phyloP scores from a whole-genome alignment of 352 stramenopile species.

The Globisporangium parvum region DNA sequence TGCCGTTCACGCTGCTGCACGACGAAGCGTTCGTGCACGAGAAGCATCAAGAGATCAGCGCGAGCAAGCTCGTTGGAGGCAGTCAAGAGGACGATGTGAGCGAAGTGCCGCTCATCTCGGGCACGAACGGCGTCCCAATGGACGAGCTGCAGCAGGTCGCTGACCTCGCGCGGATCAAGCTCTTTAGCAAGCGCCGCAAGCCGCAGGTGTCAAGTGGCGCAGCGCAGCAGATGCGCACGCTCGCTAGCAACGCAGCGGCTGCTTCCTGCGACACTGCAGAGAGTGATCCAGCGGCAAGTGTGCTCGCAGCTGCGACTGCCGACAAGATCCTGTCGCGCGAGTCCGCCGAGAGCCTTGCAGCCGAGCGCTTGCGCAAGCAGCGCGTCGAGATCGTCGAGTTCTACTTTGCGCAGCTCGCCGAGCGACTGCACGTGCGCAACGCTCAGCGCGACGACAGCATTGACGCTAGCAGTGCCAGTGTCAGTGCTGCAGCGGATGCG shows the following conservation, averaged over 20 bases:
- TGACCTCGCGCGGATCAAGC: constrained; percentile 46
- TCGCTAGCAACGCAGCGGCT: neutral
- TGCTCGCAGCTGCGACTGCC: constrained; percentile 25
- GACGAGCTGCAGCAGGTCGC: constrained; percentile 56
- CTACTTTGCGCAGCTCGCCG: constrained; percentile 30
- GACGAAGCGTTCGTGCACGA: constrained; percentile 64
- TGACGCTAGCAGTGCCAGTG: neutral
- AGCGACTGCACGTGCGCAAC: neutral
- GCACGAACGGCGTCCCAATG: constrained; percentile 41
- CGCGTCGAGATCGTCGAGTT: constrained; percentile 32
- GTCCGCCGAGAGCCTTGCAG: constrained; percentile 25
- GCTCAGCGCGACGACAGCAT: neutral
- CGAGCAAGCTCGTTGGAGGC: neutral
- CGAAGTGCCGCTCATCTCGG: constrained; percentile 20
- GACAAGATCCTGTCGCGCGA: constrained; percentile 36
- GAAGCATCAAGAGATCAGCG: constrained; percentile 46
- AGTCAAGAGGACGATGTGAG: constrained; percentile 15
- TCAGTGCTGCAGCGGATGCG: neutral
- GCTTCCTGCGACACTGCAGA: constrained; percentile 3
- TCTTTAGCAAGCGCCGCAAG: constrained; percentile 28
- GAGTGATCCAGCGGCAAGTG: constrained; percentile 24
- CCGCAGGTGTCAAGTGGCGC: neutral
- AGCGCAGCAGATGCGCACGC: neutral
- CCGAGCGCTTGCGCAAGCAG: constrained; percentile 28
- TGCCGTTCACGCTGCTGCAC: constrained; percentile 64